phyloP scores from a whole-genome alignment of 2,329 filamentous ascomycete species.

The Orbilia brochopaga region DNA sequence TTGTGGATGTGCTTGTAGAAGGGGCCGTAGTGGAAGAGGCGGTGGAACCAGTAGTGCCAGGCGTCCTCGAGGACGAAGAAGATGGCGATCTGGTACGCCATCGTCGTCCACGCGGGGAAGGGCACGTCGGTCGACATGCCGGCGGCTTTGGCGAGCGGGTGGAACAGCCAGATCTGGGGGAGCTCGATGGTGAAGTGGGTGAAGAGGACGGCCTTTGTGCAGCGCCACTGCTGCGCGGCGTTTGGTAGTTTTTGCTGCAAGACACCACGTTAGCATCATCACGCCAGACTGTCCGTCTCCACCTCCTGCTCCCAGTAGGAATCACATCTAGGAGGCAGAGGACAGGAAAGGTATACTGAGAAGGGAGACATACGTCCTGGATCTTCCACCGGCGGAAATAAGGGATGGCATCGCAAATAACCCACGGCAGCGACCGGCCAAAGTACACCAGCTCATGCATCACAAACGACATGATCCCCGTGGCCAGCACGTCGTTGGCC shows the following conservation, averaged over 20 bases:
- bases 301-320: constrained; percentile 57
- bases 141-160: constrained; percentile 91
- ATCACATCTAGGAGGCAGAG: not conserved
- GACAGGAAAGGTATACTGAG: not conserved
- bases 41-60: constrained; percentile 98
- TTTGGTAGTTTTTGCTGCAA: constrained; percentile 76
- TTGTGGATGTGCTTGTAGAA: constrained; percentile 98
- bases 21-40: constrained; percentile 88
- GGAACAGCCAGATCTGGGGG: constrained; percentile 98
- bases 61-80: constrained; percentile 96
- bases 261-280: not conserved
- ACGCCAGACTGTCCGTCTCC: constrained; percentile 54
- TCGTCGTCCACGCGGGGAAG: constrained; percentile 83
- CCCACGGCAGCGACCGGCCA: constrained; percentile 85
- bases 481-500: constrained; percentile 95
- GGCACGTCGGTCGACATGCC: constrained; percentile 87
- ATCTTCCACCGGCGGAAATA: constrained; percentile 95
- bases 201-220: constrained; percentile 87
- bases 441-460: constrained; percentile 97
- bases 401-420: constrained; percentile 86
- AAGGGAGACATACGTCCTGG: constrained; percentile 71
- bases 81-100: constrained; percentile 86
- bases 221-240: constrained; percentile 91
- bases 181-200: constrained; percentile 98
- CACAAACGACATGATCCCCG: constrained; percentile 90